Evolutionary conservation across 805 yeast species (phyloP), one percentile per base, ranked within the genome.

Genomic region (Wickerhamomyces alni): DNA sequence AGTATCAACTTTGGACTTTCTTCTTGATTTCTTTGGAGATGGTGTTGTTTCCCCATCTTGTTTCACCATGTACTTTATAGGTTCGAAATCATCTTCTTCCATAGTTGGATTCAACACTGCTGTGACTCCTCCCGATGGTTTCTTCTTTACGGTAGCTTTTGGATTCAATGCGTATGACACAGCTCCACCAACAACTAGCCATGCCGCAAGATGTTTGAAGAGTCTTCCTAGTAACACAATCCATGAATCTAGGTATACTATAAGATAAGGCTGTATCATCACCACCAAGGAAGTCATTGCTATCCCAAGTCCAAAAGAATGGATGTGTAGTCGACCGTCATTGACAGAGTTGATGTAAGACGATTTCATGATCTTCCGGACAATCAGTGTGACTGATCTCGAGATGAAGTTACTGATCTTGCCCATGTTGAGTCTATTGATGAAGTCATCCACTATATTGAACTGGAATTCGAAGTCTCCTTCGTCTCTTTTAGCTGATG

Each of bases 291-390:
- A n/a, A 2, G 58, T 46, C 28, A 46, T 8, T 1, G 43, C 40
- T 8, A 50, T 37, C 1, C 62, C 62, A 2, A 51, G 27, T 0
- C 43, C 39, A 35, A 55, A 58, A 13, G 58, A 52, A 15, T 57
- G 56, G 1, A 58, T 28, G 36, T 58, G 62, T 2, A 58, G 12
- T 33, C 46, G 48, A 10, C 55, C 56, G n/a, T 42, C 43, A 27
- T 44, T 46, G 7, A 40, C 43, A 1, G 54, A 35, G 24, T 46
- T 40, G 11, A 58, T 46, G 34, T 54, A 58, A 7, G 34, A 25
- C 0, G 62, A 58, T 1, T 30, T 35, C n/a, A 47, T 18, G 2
- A 54, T 19, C 31, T 27, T 38, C 6, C 35, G 27, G 3, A 42
- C 21, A 9, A 47, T 12, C 2, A 34, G 33, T 2, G 35, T 12